Evolutionary conservation across 805 yeast species (phyloP), one percentile per base, ranked within the genome.

Genomic region (Metschnikowia amazonensis): DNA sequence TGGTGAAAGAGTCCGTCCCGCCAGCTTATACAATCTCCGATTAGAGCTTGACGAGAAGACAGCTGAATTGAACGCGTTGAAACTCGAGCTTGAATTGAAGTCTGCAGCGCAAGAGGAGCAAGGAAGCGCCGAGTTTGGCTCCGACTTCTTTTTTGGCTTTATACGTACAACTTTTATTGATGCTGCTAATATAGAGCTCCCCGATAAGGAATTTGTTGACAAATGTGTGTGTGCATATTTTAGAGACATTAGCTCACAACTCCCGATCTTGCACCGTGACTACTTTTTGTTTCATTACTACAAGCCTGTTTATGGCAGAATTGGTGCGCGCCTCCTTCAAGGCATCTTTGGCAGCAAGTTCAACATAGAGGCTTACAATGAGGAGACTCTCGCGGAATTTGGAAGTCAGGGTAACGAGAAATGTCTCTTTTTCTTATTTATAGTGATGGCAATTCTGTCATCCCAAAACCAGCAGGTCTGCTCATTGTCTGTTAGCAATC

Each of bases 261-360:
- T 52, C 4, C 59, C 59, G 10, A 38, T 55, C n/a, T 27, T 55
- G 14, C 55, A 52, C 43, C 33, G 55, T 5, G 54, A 51, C 13
- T 41, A 44, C 41, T 53, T 41, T 30, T 34, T 55, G 9, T 27
- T 35, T n/a, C 37, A 46, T 27, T 54, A 52, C 36, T 53, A 46
- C 37, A 30, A 32, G 33, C 59, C 58, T 2, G 13, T 55, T 6
- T 54, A 48, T 33, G 53, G 53, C n/a, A 20, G 14, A 4, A 30
- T 48, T 3, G 43, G 45, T 2, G 21, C 18, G 5, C 32, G 33
- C 2, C 16, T 47, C 11, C 39, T 44, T 32, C 34, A 28, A 18
- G 27, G 16, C 6, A 20, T 47, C 10, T 29, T 45, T 8, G 48
- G 46, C 5, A 35, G 20, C n/a, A 33, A 41, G 9, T 37, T 47